Base-by-base conservation (phyloP, 108 stramenopile genomes). In the Cylindrotheca closterium region DNA sequence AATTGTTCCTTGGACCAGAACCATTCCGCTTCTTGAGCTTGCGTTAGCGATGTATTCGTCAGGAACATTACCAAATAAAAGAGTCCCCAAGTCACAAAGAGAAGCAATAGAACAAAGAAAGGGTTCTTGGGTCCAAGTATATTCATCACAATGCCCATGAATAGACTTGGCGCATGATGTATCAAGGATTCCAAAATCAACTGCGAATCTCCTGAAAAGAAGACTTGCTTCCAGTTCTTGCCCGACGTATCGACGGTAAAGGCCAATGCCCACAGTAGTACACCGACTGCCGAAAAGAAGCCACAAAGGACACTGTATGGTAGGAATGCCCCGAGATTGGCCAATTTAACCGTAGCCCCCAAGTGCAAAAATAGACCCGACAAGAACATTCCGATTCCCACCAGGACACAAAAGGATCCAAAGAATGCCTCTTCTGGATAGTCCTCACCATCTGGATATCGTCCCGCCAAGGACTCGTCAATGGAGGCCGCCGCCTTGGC, bases 301-400 rank as follows among this genome's bases (percentile, higher is more conserved):
- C 88, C 88, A 58, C 85, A 86, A n/a, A 89, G 59, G 0, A 89
- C 88, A 5, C 80, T 66, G 55, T 82, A 89, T 1, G 88, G 88
- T 0, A 89, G 60, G 53, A 73, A 89, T 0, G 74, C 58, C 0
- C 81, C 83, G 23, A 89, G 50, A 60, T 86, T 89, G 47, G 81
- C 88, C 15, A 89, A 58, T 65, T 82, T 79, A 56, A 84, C 65
- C 27, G 69, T 73, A 15, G 77, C 66, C n/a, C 82, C 85, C 18
- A 89, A 30, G 0, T 71, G 37, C 66, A 83, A 74, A 1, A 86
- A 42, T 0, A 59, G 18, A 0, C 79, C 88, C 12, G 75, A 60
- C 15, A 82, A 30, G 1, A 51, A 26, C 75, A 89, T 75, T 10
- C 80, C 84, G 37, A 86, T 70, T 7, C 70, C 71, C 30, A 65